Base-by-base conservation (phyloP, 2,329 filamentous ascomycete genomes). In the Colletotrichum salicis region DNA sequence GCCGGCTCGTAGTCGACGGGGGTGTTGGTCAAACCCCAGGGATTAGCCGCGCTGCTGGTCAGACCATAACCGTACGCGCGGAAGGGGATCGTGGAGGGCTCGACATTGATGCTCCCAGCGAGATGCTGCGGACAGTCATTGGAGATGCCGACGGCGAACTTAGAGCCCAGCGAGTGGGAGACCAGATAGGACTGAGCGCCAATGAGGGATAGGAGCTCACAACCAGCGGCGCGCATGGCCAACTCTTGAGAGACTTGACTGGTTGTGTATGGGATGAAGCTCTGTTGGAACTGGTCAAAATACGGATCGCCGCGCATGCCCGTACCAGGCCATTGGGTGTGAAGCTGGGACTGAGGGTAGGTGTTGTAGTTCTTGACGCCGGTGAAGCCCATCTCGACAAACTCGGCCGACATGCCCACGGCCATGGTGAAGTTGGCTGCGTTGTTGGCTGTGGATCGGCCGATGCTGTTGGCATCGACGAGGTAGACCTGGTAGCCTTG, bases 251-350 rank as follows among this genome's bases (percentile, higher is more conserved):
- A 60, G 13, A 63, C 71, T 41, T 73, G 73, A 63, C 75, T 74
- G 10, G 65, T 72, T 4, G 76, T 76, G 56, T 78, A 80, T 22
- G 82, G 84, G 4, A 86, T 79, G 60, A 84, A 80, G 35, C 81
- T 81, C 37, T 81, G 80, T 77, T 85, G 85, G 75, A 87, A 86
- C 5, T 80, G 78, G 75, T 88, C 86, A 73, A 88, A 88, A 11
- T 78, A 77, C 1, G 82, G 73, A 73, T 88, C 86, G 10, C 85
- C 84, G 11, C 73, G 71, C 48, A 76, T 74, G 2, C 78, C 78
- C 10, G 76, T 77, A 31, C 79, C 79, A 11, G 79, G 79, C 78
- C 79, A 81, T 63, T 80, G 79, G 0, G 79, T 79, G 69, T 81
- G 79, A 27, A 79, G 69, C 60, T 74, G 74, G 29, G 79, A 78